Base-by-base conservation (phyloP, 495 filamentous ascomycete species). In the Podospora pseudopauciseta region DNA sequence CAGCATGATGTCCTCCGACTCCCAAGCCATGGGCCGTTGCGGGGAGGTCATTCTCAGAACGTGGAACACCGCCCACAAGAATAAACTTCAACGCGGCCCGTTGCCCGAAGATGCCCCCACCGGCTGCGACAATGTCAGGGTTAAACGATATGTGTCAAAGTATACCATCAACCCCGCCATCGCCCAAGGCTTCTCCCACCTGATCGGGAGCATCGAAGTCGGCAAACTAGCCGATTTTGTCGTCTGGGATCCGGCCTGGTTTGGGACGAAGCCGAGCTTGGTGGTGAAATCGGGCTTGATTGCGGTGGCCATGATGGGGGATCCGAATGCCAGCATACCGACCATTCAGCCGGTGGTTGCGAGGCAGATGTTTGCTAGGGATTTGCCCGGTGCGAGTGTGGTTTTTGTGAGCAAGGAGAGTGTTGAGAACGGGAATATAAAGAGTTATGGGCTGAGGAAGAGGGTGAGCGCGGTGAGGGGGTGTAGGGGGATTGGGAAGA, bases 11-110 rank as follows among this genome's bases (percentile, higher is more conserved):
- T 91, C 88, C 60, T 93, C 89, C 3, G 95, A 99, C 81, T 95
- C 91, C 18, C 95, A 99, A 79, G 95, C 95, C 62, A 99, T 99
- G 95, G 95, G 95, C 65, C 90, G 95, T 58, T 96, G 92, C 76
- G 95, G 95, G 65, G 95, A 99, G 79, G 95, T 99, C 59, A 88
- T 99, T 68, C 82, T 96, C 60, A 87, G 95, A 16, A 99, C 96
- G 0, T 99, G 95, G 95, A 92, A 97, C 78, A 99, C 95, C 2
- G 95, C 95, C 0, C 94, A 97, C 80, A 99, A 99, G 86, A 99
- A 99, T 75, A 97, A 97, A 79, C 73, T 87, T 16, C 95, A 99
- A 80, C 84, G 95, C 6, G 96, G 96, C 0, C 65, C 78, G 1
- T 75, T 99, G 20, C 79, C 82, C 15, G 90, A 96, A 79, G 95